Evolutionary conservation across 352 stramenopile genomes (phyloP).

Genomic region (Globisporangium apiculatum): DNA sequence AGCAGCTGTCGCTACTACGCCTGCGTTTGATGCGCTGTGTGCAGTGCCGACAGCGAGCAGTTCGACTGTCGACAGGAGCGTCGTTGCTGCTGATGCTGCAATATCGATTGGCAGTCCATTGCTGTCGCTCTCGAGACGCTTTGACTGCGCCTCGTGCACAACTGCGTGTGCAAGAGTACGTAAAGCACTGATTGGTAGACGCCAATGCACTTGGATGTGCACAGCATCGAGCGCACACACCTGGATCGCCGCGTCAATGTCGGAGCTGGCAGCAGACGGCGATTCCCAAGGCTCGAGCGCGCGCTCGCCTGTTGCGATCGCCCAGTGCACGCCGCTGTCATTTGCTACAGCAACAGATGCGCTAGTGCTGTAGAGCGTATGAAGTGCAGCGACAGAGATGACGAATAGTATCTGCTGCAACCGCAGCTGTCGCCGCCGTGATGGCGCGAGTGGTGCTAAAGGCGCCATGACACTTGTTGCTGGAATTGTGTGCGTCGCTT

Average conservation of each 20-base stretch:
- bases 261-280: not conserved
- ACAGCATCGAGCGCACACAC: constrained; percentile 7
- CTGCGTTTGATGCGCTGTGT: not conserved
- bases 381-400: too few relatives aligned
- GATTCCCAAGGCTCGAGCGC: not conserved
- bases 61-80: not conserved
- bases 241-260: not conserved
- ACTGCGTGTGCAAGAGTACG: not conserved
- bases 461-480: too few relatives aligned
- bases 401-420: too few relatives aligned
- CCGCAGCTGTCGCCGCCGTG: too few relatives aligned
- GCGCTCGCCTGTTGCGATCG: not conserved
- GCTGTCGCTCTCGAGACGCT: not conserved
- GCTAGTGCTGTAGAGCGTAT: not conserved
- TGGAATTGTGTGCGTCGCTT: too few relatives aligned
- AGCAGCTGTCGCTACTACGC: not conserved
- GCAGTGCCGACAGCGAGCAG: not conserved
- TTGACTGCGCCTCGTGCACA: not conserved
- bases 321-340: not conserved
- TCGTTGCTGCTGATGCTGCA: not conserved
- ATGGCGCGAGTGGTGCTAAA: too few relatives aligned
- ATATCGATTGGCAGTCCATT: not conserved
- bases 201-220: constrained; percentile 1
- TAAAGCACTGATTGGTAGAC: not conserved
- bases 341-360: not conserved